Conservation (phyloP, 2,329 filamentous ascomycete genomes). For the Myriosclerotinia scirpicola region DNA sequence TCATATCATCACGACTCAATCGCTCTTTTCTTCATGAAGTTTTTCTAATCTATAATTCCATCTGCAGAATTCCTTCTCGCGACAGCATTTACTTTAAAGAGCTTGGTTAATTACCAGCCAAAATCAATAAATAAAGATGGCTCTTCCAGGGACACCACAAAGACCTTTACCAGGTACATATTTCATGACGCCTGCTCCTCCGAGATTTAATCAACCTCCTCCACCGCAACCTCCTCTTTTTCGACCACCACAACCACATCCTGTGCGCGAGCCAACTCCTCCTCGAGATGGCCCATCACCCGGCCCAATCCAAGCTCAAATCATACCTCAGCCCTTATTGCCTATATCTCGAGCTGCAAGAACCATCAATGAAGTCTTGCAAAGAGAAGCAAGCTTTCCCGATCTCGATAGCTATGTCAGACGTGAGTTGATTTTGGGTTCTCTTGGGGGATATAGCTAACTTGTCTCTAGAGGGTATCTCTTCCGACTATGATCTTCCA, state of each 20-base stretch:
- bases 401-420: conserved; percentile 86
- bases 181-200: conserved; percentile 68
- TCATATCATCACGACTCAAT: conserved; percentile 16
- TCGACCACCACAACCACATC: conserved; percentile 26
- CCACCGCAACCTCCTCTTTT: conserved; percentile 53
- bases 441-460: conserved; percentile 35
- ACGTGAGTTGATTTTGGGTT: conserved; percentile 57
- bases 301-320: conserved; percentile 14
- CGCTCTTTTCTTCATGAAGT: conserved; percentile 31
- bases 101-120: not conserved
- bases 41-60: conserved; percentile 28
- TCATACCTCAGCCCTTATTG: conserved; percentile 49
- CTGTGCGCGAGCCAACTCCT: conserved; percentile 30
- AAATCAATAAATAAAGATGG: conserved; percentile 27
- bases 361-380: conserved; percentile 78
- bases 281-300: conserved; percentile 25
- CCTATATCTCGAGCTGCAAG: conserved; percentile 78
- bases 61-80: conserved; percentile 27
- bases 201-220: conserved; percentile 48
- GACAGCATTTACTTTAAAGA: conserved; percentile 18
- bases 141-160: conserved; percentile 56
- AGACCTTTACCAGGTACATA: conserved; percentile 74
- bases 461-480: conserved; percentile 68
- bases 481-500: conserved; percentile 86
- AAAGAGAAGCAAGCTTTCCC: conserved; percentile 76